Percentiles rank a stretch among this genome's conserved stretches.
phyloP scores from a whole-genome alignment of 345 rosid species.

The Pistacia integerrima region DNA sequence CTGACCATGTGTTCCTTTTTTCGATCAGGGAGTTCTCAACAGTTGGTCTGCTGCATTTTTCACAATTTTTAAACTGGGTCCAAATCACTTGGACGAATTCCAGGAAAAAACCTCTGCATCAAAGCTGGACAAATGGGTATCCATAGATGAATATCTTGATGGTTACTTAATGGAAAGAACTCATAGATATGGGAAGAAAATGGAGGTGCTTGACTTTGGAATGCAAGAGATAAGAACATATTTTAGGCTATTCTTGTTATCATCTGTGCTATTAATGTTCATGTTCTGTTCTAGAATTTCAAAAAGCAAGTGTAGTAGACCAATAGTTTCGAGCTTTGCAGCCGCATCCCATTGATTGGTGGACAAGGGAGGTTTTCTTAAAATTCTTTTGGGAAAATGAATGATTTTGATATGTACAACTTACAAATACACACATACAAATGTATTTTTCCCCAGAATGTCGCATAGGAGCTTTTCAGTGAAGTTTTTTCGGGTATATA shows the following conservation, averaged over 20 bases:
- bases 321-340: conserved; percentile 42
- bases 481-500: not conserved
- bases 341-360: conserved; percentile 3
- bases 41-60: conserved; percentile 92
- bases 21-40: conserved; percentile 74
- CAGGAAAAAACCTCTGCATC: conserved; percentile 38
- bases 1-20: conserved; percentile 5
- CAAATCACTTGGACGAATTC: conserved; percentile 39
- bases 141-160: conserved; percentile 90
- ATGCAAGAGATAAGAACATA: conserved; percentile 97
- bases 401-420: conserved; percentile 17
- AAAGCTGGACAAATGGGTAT: conserved; percentile 58
- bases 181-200: conserved; percentile 79
- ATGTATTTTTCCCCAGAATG: conserved; percentile 2
- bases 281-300: conserved; percentile 97
- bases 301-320: conserved; percentile 67
- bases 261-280: conserved; percentile 76
- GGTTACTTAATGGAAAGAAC: conserved; percentile 88
- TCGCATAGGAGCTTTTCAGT: not conserved
- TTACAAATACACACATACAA: conserved; percentile 1
- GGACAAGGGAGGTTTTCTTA: not conserved
- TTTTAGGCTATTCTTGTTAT: conserved; percentile 90
- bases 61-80: conserved; percentile 66
- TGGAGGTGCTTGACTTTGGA: conserved; percentile 88
- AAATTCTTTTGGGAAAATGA: conserved; percentile 22